A percentile compares a stretch with the other conserved stretches of the same genome.
These are phyloP conservation scores for Colletotrichum sp. DNA, from an alignment of 2,329 filamentous ascomycete genomes.

Conservation along the genomic window DNA sequence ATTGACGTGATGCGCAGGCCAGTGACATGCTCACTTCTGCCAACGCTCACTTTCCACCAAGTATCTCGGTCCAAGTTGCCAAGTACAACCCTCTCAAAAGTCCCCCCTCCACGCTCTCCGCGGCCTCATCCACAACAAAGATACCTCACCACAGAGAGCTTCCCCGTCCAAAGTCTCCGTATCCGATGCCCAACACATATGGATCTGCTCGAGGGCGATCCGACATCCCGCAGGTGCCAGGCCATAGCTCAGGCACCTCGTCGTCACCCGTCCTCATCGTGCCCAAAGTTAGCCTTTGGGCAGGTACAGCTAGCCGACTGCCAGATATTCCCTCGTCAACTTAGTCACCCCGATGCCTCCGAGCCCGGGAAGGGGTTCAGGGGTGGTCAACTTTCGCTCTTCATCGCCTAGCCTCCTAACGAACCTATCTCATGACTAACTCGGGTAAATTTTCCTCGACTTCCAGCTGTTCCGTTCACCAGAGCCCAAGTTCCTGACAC, in stretches of 20 bases:
- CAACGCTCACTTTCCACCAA: not conserved
- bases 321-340: not conserved
- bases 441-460: not conserved
- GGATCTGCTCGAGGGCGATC: not conserved
- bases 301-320: not conserved
- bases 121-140: not conserved
- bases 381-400: not conserved
- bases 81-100: not conserved
- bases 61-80: not conserved
- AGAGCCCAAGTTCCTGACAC: not conserved
- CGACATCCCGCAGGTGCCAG: not conserved
- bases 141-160: not conserved
- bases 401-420: not conserved
- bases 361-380: not conserved
- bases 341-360: not conserved
- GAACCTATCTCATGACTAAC: not conserved
- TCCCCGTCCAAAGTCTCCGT: not conserved
- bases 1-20: conserved; percentile 9
- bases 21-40: not conserved
- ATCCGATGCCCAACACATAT: not conserved
- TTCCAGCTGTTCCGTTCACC: not conserved
- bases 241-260: not conserved
- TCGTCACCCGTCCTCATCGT: not conserved
- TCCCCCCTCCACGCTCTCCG: not conserved
- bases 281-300: not conserved